These are phyloP conservation scores for Clarireedia homoeocarpa DNA, from an alignment of 2,329 filamentous ascomycete species.

Conservation along the genomic window DNA sequence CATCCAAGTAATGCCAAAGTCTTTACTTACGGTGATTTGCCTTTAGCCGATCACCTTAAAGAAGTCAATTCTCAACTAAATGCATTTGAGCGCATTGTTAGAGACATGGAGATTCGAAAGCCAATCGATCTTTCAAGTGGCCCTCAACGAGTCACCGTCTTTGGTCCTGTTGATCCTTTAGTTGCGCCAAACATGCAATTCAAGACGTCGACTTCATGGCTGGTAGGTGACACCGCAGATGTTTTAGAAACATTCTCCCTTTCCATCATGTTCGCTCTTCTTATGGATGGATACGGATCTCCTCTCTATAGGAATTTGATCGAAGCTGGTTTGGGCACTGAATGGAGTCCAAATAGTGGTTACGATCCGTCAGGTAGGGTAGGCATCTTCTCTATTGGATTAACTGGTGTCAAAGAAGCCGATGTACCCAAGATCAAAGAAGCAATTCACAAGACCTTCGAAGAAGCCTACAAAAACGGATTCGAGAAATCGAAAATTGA, in stretches of 20 bases:
- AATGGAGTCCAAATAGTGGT: slow-evolving; percentile 91
- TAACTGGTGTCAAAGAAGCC: slow-evolving; percentile 79
- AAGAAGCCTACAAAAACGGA: slow-evolving; percentile 62
- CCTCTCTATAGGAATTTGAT: slow-evolving; percentile 85
- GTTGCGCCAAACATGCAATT: slow-evolving; percentile 79
- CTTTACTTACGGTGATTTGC: slow-evolving; percentile 92
- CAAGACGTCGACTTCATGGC: slow-evolving; percentile 92
- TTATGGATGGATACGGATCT: slow-evolving; percentile 93
- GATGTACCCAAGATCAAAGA: slow-evolving; percentile 72
- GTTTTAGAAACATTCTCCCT: slow-evolving; percentile 84
- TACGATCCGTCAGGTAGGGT: slow-evolving; percentile 72
- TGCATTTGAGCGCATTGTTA: slow-evolving; percentile 61
- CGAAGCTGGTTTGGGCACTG: slow-evolving; percentile 81
- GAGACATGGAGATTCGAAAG: slow-evolving; percentile 65
- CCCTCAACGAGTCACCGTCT: slow-evolving; percentile 60
- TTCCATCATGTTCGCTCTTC: slow-evolving; percentile 69
- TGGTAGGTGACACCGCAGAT: slow-evolving; percentile 75
- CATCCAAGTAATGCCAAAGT: slow-evolving; percentile 97
- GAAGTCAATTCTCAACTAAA: slow-evolving; percentile 70
- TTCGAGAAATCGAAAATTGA: slow-evolving; percentile 89
- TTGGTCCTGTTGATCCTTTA: slow-evolving; percentile 79
- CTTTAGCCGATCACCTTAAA: slow-evolving; percentile 69
- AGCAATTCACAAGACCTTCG: slow-evolving; percentile 64
- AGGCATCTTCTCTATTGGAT: slow-evolving; percentile 81
- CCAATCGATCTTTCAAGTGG: slow-evolving; percentile 65